These are phyloP conservation scores for Dissophora ornata DNA, from an alignment of 192 early-diverging fungal genomes.

Conservation along the genomic window DNA sequence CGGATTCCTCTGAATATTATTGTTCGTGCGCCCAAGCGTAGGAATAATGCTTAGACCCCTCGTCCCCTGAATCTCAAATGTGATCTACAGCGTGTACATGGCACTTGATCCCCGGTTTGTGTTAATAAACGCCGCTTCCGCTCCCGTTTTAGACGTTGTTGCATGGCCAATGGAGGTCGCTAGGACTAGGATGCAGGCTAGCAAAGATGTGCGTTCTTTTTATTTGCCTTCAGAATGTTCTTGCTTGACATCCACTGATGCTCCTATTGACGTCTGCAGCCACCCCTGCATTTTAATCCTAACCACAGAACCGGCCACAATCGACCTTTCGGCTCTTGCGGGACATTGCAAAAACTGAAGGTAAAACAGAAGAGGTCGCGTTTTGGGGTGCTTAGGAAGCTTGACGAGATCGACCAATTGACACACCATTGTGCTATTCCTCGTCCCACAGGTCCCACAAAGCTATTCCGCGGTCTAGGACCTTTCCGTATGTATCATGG, in stretches of 20 bases:
- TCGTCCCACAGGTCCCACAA: constrained; percentile 32
- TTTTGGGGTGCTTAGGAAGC: not conserved
- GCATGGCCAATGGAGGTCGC: constrained; percentile 50
- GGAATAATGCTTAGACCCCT: too few species aligned
- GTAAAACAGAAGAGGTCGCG: not conserved
- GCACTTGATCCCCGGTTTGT: too few species aligned
- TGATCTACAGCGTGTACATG: too few species aligned
- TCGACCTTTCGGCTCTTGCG: constrained; percentile 49
- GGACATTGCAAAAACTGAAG: constrained; percentile 51
- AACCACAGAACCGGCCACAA: constrained; percentile 48
- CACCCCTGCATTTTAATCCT: too few species aligned
- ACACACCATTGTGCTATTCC: not conserved
- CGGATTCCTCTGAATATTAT: too few species aligned
- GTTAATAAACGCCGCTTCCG: too few species aligned
- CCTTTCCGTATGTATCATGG: constrained; percentile 35
- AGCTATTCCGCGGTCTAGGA: constrained; percentile 48
- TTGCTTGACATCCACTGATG: too few species aligned
- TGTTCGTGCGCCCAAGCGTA: too few species aligned
- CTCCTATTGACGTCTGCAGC: too few species aligned
- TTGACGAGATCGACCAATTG: not conserved
- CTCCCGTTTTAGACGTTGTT: constrained; percentile 23
- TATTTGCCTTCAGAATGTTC: not conserved
- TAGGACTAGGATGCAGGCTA: constrained; percentile 52
- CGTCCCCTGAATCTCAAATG: not conserved
- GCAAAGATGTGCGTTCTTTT: constrained; percentile 38